Evolutionary conservation across 495 filamentous ascomycete species (phyloP).

Genomic region (Lasiosphaeria ovina): DNA sequence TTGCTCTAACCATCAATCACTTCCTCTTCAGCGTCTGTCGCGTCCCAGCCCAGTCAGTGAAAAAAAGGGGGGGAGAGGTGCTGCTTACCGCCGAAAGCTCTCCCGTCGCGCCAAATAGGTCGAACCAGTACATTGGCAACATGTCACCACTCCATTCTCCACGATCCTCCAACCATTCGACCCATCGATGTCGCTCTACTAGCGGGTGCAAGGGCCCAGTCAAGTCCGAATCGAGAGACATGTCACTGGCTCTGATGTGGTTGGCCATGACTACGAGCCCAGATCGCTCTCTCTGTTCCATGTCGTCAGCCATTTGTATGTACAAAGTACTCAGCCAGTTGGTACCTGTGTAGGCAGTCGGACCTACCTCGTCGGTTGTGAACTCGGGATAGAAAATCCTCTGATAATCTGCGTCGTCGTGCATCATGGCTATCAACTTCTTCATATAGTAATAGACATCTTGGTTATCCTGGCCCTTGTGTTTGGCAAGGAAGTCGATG

Average conservation of each 20-base stretch:
- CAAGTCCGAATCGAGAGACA: slow-evolving; percentile 11
- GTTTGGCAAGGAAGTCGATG: slow-evolving; percentile 16
- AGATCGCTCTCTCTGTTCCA: not conserved
- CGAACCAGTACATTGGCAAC: slow-evolving; percentile 26
- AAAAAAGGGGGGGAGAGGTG: not conserved
- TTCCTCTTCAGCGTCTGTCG: not conserved
- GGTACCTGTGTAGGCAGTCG: slow-evolving; percentile 12
- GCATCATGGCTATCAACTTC: not conserved
- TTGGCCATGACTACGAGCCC: no score
- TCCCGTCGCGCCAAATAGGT: slow-evolving; percentile 23
- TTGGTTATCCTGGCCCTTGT: slow-evolving; percentile 3
- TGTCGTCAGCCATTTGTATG: slow-evolving; percentile 11
- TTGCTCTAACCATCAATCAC: slow-evolving; percentile 18
- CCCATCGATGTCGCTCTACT: not conserved
- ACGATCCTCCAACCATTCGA: no score
- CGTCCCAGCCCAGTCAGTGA: not conserved
- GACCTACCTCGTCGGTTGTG: slow-evolving; percentile 33
- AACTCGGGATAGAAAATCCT: slow-evolving; percentile 22
- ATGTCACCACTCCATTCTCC: slow-evolving; percentile 5
- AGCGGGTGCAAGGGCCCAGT: slow-evolving; percentile 24
- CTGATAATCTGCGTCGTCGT: slow-evolving; percentile 35
- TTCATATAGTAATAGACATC: slow-evolving; percentile 8
- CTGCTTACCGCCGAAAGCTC: slow-evolving; percentile 26
- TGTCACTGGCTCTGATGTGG: no score
- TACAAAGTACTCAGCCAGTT: slow-evolving; percentile 13